Evolutionary conservation across 1,284 basidiomycete genomes (phyloP).

Genomic region (Irpex sp.): DNA sequence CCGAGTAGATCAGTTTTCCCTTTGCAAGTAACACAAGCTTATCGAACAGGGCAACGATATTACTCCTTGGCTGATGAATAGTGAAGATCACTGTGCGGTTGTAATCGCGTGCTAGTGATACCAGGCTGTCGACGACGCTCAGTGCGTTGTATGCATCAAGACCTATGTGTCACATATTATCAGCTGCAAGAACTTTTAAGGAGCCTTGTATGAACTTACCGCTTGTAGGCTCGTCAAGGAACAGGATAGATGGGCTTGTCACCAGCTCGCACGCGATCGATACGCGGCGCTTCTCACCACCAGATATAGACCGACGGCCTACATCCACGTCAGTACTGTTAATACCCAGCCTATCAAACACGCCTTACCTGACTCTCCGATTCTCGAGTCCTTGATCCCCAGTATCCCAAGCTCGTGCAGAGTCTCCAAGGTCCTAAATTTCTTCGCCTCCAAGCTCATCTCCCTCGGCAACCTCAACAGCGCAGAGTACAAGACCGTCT

Average conservation of each 20-base stretch:
- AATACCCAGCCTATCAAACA: not conserved
- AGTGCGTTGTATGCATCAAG: conserved; percentile 94
- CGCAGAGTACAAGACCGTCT: conserved; percentile 94
- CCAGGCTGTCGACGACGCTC: conserved; percentile 90
- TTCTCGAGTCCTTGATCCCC: conserved; percentile 85
- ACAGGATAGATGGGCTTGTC: conserved; percentile 92
- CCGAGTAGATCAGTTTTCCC: conserved; percentile 83
- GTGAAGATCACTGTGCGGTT: conserved; percentile 97
- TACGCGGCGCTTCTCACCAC: conserved; percentile 93
- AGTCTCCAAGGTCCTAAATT: conserved; percentile 91
- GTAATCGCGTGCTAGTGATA: conserved; percentile 82
- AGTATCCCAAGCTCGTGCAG: conserved; percentile 95
- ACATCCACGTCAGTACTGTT: not conserved
- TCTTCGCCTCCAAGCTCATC: conserved; percentile 94
- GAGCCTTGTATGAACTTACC: conserved; percentile 39
- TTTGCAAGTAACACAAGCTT: conserved; percentile 84
- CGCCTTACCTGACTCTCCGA: conserved; percentile 76
- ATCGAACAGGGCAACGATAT: conserved; percentile 95
- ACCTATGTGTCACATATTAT: conserved; percentile 39
- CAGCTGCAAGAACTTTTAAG: not conserved
- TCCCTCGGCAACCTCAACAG: conserved; percentile 87
- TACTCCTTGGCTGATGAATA: conserved; percentile 96
- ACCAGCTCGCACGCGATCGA: conserved; percentile 99
- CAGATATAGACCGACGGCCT: conserved; percentile 86
- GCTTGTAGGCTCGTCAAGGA: conserved; percentile 95